Conservation (phyloP, 345 rosid species). For the Abelmoschus esculentus region DNA sequence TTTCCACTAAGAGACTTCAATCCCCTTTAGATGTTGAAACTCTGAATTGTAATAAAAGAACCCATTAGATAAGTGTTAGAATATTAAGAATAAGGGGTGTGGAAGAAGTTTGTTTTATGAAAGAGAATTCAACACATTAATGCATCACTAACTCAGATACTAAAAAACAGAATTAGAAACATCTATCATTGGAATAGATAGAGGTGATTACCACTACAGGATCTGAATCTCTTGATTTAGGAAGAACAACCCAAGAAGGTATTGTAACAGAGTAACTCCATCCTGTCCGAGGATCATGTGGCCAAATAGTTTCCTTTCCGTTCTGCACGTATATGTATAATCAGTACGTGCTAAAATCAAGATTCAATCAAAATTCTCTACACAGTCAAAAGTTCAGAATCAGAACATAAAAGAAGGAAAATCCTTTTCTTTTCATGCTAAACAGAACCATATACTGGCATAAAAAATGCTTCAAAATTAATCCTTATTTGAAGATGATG, state of each 20-base stretch:
- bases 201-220: constrained; percentile 83
- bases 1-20: not conserved
- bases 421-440: not conserved
- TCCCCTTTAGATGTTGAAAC: not conserved
- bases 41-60: not conserved
- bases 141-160: constrained; percentile 6
- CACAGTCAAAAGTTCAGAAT: not conserved
- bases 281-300: constrained; percentile 81
- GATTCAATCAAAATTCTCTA: not conserved
- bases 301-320: constrained; percentile 85
- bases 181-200: constrained; percentile 22
- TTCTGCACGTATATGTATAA: constrained; percentile 42
- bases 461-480: not conserved
- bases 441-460: not conserved
- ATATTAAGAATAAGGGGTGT: not conserved
- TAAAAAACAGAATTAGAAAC: constrained; percentile 12
- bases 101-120: not conserved
- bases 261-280: constrained; percentile 93
- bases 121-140: constrained; percentile 3
- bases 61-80: not conserved
- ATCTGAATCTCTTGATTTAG: constrained; percentile 87
- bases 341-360: not conserved
- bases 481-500: not conserved
- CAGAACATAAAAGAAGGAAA: not conserved
- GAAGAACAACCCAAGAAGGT: constrained; percentile 91